A percentile compares a stretch with the other conserved stretches of the same genome.
Conservation (phyloP, 805 yeast genomes). For the Sugiyamaella boreocaroliniensis region DNA sequence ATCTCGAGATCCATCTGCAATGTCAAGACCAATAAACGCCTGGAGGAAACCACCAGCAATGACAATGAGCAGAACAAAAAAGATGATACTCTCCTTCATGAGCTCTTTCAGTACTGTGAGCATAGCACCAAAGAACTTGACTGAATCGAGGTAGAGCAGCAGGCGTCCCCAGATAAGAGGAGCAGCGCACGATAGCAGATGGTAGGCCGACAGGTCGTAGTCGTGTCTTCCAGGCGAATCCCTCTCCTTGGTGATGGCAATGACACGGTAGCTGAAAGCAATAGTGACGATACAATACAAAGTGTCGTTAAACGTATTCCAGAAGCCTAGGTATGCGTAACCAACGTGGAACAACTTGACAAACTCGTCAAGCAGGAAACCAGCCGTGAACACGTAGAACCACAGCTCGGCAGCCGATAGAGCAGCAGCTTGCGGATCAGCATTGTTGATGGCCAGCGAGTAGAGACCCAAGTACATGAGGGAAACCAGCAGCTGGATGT, state of each 20-base stretch:
- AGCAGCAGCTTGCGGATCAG: conserved; percentile 34
- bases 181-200: conserved; percentile 71
- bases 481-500: conserved; percentile 61
- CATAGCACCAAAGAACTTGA: conserved; percentile 81
- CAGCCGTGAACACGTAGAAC: conserved; percentile 59
- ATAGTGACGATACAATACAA: conserved; percentile 51
- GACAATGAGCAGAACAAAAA: conserved; percentile 64
- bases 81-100: conserved; percentile 81
- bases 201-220: conserved; percentile 52
- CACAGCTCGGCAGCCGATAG: conserved; percentile 38
- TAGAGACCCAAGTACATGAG: conserved; percentile 54
- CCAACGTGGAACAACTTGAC: conserved; percentile 75
- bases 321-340: conserved; percentile 59
- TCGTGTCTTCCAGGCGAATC: conserved; percentile 5
- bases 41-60: conserved; percentile 77
- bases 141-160: conserved; percentile 68
- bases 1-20: conserved; percentile 78
- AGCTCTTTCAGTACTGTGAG: conserved; percentile 75
- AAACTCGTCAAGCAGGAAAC: conserved; percentile 61
- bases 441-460: conserved; percentile 58
- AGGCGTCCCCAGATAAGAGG: conserved; percentile 84
- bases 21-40: conserved; percentile 80
- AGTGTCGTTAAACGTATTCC: conserved; percentile 70
- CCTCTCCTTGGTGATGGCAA: conserved; percentile 24
- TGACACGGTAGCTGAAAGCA: conserved; percentile 50